These are phyloP conservation scores for Zygosaccharomyces sapae DNA, from an alignment of 1,139 yeast genomes.

Conservation along the genomic window DNA sequence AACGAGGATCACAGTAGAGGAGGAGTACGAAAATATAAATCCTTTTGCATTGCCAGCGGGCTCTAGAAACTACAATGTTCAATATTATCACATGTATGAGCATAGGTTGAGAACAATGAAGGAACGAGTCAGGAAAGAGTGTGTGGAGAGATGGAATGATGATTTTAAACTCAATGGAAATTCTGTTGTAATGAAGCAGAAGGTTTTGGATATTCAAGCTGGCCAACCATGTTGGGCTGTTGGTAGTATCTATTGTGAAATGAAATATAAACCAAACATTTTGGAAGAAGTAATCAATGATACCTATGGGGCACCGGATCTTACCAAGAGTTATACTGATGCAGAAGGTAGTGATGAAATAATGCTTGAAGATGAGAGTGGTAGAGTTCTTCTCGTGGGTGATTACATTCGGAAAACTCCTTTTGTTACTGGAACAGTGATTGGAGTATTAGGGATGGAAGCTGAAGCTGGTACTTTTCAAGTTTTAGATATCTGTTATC, in stretches of 20 bases:
- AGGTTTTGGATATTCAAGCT: constrained; percentile 71
- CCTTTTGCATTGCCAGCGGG: constrained; percentile 29
- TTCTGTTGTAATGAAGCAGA: constrained; percentile 43
- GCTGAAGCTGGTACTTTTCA: constrained; percentile 79
- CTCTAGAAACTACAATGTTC: constrained; percentile 57
- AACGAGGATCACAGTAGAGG: constrained; percentile 11
- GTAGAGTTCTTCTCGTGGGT: constrained; percentile 74
- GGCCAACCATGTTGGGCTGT: constrained; percentile 80
- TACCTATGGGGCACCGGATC: constrained; percentile 41
- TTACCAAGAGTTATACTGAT: constrained; percentile 46
- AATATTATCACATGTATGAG: constrained; percentile 72
- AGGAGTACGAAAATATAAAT: constrained; percentile 20
- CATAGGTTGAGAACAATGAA: constrained; percentile 55
- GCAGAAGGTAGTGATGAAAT: constrained; percentile 52
- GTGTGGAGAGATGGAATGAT: constrained; percentile 48
- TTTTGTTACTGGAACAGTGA: constrained; percentile 81
- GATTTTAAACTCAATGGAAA: constrained; percentile 43
- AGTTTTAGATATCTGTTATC: constrained; percentile 73
- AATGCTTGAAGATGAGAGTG: constrained; percentile 90
- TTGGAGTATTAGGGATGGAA: constrained; percentile 85
- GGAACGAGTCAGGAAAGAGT: constrained; percentile 50
- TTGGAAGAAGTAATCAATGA: constrained; percentile 68
- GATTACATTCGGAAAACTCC: constrained; percentile 47
- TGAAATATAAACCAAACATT: constrained; percentile 80
- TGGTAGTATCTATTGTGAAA: constrained; percentile 83